Evolutionary conservation across 2,329 filamentous ascomycete species (phyloP).

Genomic region (Aspergillus spinulosporus): DNA sequence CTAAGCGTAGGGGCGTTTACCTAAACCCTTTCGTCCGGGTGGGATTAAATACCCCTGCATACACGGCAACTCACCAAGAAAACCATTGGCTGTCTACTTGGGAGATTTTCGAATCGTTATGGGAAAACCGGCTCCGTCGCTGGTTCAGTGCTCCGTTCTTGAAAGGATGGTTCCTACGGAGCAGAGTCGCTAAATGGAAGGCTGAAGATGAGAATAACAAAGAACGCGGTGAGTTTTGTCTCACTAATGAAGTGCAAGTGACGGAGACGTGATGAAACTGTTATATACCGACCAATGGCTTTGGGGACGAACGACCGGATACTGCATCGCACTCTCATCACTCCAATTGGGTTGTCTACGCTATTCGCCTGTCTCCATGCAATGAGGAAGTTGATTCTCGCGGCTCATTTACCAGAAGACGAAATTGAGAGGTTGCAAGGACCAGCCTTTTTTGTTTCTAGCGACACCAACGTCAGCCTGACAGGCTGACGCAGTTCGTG

Average conservation of each 20-base stretch:
- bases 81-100: conserved; percentile 47
- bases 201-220: conserved; percentile 16
- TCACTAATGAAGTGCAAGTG: conserved; percentile 55
- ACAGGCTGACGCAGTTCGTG: too few relatives aligned
- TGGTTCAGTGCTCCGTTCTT: conserved; percentile 29
- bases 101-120: conserved; percentile 56
- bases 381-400: too few relatives aligned
- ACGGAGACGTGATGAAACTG: too few relatives aligned
- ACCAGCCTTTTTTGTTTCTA: too few relatives aligned
- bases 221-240: conserved; percentile 54
- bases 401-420: too few relatives aligned
- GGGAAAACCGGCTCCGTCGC: conserved; percentile 58
- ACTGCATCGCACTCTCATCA: too few relatives aligned
- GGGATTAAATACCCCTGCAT: conserved; percentile 35
- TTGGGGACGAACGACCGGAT: too few relatives aligned
- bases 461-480: too few relatives aligned
- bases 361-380: too few relatives aligned
- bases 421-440: too few relatives aligned
- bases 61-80: conserved; percentile 45
- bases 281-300: too few relatives aligned
- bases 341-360: too few relatives aligned
- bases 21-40: conserved; percentile 43
- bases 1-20: conserved; percentile 34
- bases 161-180: conserved; percentile 29
- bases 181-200: conserved; percentile 42